Evolutionary conservation across 2,329 filamentous ascomycete species (phyloP).

Genomic region (Alternaria ventricosa): DNA sequence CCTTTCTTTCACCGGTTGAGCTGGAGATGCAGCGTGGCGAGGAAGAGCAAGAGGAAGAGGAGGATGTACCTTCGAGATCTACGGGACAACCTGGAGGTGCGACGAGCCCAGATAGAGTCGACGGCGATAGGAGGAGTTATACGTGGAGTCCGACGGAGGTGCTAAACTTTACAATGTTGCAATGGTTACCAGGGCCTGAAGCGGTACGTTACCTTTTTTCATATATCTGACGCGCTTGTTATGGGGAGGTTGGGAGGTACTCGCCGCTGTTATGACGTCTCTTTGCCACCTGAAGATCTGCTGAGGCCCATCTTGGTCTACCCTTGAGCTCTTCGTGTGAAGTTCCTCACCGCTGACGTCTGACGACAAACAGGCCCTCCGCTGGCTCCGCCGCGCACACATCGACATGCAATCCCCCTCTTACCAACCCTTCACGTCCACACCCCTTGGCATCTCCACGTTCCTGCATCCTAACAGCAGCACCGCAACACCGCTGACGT

Average conservation of each 20-base stretch:
- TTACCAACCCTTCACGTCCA: slow-evolving; percentile 28
- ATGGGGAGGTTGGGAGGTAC: neutral
- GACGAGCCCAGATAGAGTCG: neutral
- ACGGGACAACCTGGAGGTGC: neutral
- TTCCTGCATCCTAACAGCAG: slow-evolving; percentile 35
- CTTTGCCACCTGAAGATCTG: neutral
- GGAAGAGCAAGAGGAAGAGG: slow-evolving; percentile 16
- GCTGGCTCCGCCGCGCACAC: slow-evolving; percentile 54
- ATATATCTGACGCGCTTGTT: neutral
- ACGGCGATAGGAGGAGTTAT: neutral
- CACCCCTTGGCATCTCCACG: slow-evolving; percentile 51
- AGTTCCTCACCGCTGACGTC: neutral
- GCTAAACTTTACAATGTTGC: slow-evolving; percentile 59
- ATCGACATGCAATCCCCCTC: slow-evolving; percentile 25
- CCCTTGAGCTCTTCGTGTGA: neutral
- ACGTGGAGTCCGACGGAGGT: slow-evolving; percentile 55
- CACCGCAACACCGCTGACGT: slow-evolving; percentile 43
- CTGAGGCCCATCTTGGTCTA: neutral
- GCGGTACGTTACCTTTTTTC: slow-evolving; percentile 12
- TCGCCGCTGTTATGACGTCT: neutral
- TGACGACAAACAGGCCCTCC: slow-evolving; percentile 18
- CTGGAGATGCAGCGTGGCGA: slow-evolving; percentile 28
- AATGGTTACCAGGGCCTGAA: slow-evolving; percentile 72
- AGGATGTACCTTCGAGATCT: neutral
- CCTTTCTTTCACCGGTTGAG: slow-evolving; percentile 42